A percentile compares a stretch with the other conserved stretches of the same genome.
These are phyloP conservation scores for Azolla pinnata DNA, from an alignment of 75 land plant genomes.

Conservation along the genomic window DNA sequence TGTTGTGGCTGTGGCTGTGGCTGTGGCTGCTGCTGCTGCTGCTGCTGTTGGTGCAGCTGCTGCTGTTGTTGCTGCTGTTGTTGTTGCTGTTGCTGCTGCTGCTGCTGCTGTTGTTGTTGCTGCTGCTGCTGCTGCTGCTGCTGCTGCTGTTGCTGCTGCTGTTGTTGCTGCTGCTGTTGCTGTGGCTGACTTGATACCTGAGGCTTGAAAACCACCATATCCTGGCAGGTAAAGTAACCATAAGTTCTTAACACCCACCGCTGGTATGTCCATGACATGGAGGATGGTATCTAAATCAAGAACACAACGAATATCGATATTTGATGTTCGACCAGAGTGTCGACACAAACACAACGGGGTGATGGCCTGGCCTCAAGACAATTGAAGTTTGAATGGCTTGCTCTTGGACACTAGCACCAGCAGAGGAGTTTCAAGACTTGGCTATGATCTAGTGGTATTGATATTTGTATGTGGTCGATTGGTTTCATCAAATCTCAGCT, in stretches of 20 bases:
- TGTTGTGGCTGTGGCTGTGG: slow-evolving; percentile 22
- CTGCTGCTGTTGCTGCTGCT: slow-evolving; percentile 28
- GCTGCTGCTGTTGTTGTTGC: slow-evolving; percentile 27
- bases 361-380: too few relatives aligned
- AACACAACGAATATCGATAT: not conserved
- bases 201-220: slow-evolving; percentile 96
- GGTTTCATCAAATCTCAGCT: too few relatives aligned
- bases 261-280: not conserved
- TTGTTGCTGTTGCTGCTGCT: slow-evolving; percentile 60
- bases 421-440: too few relatives aligned
- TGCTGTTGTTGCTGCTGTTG: slow-evolving; percentile 42
- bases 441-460: too few relatives aligned
- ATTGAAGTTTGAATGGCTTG: too few relatives aligned
- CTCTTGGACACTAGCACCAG: too few relatives aligned
- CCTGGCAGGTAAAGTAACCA: too few relatives aligned
- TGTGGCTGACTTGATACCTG: slow-evolving; percentile 46
- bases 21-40: slow-evolving; percentile 30
- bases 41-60: slow-evolving; percentile 24
- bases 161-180: slow-evolving; percentile 31
- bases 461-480: too few relatives aligned
- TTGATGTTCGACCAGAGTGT: too few relatives aligned
- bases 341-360: too few relatives aligned
- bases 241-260: slow-evolving; percentile 1
- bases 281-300: not conserved
- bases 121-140: slow-evolving; percentile 28